Conservation (phyloP, 169 alveolate species). For the Babesia sp. region DNA sequence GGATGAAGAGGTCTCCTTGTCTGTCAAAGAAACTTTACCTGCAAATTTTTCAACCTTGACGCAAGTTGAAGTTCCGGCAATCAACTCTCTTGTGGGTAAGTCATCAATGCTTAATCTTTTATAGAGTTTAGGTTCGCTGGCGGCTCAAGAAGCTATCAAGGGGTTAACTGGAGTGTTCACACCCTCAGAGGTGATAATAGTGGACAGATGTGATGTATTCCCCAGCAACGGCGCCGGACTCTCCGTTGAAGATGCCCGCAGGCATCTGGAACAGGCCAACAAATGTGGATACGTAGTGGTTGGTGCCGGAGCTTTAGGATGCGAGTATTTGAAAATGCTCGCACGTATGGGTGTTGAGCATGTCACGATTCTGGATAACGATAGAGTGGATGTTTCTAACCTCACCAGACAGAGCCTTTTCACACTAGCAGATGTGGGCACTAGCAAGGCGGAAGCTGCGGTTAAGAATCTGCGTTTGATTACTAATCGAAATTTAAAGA, state of each 20-base stretch:
- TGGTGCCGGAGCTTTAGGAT: slow-evolving; percentile 69
- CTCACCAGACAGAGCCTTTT: slow-evolving; percentile 56
- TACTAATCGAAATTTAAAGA: neutral
- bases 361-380: slow-evolving; percentile 54
- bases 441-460: slow-evolving; percentile 48
- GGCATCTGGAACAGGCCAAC: neutral
- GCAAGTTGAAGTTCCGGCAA: slow-evolving; percentile 3
- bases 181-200: slow-evolving; percentile 44
- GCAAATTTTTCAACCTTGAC: neutral
- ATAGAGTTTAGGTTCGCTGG: slow-evolving; percentile 37
- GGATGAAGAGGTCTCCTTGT: neutral
- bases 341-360: slow-evolving; percentile 50
- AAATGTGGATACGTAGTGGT: slow-evolving; percentile 41
- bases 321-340: slow-evolving; percentile 52
- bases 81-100: slow-evolving; percentile 15
- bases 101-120: neutral
- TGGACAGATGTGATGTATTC: slow-evolving; percentile 60
- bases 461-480: slow-evolving; percentile 27
- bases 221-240: slow-evolving; percentile 24
- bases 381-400: slow-evolving; percentile 54
- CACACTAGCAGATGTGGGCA: slow-evolving; percentile 56
- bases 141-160: slow-evolving; percentile 61
- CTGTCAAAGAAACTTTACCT: neutral
- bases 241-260: slow-evolving; percentile 13
- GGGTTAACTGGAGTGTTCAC: slow-evolving; percentile 40